phyloP scores from a whole-genome alignment of 495 filamentous ascomycete species.

The Annulohypoxylon stygium region DNA sequence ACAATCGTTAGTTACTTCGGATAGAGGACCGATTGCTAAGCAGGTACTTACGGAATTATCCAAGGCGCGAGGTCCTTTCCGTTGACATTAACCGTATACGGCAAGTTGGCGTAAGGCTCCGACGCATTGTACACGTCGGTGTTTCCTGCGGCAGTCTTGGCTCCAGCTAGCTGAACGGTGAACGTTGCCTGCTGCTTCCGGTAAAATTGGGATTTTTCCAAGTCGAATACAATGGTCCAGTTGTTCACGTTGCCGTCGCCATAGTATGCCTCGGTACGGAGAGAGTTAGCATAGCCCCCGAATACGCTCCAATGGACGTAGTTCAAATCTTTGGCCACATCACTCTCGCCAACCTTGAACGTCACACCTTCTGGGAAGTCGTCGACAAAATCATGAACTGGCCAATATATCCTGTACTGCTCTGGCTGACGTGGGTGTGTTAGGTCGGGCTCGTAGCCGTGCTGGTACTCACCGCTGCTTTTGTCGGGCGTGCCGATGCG shows the following conservation, averaged over 20 bases:
- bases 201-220: slow-evolving; percentile 50
- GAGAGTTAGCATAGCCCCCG: slow-evolving; percentile 57
- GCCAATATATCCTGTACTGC: slow-evolving; percentile 68
- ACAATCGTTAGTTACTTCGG: slow-evolving; percentile 18
- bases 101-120: slow-evolving; percentile 62
- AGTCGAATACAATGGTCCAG: slow-evolving; percentile 67
- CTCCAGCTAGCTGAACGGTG: slow-evolving; percentile 68
- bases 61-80: slow-evolving; percentile 58
- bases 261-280: slow-evolving; percentile 40
- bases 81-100: slow-evolving; percentile 59
- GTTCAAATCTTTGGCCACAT: slow-evolving; percentile 62
- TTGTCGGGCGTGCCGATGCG: slow-evolving; percentile 69
- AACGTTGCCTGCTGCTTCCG: slow-evolving; percentile 60
- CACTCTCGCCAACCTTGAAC: slow-evolving; percentile 64
- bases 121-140: slow-evolving; percentile 64
- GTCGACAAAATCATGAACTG: slow-evolving; percentile 63
- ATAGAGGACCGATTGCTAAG: neutral
- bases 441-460: slow-evolving; percentile 58
- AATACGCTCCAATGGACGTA: slow-evolving; percentile 69
- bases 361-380: slow-evolving; percentile 67
- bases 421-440: slow-evolving; percentile 62
- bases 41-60: slow-evolving; percentile 59
- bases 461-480: slow-evolving; percentile 66
- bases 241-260: slow-evolving; percentile 64
- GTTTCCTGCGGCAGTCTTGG: slow-evolving; percentile 69